Evolutionary conservation across 2,329 filamentous ascomycete genomes (phyloP).

Genomic region (Phialophora expanda): DNA sequence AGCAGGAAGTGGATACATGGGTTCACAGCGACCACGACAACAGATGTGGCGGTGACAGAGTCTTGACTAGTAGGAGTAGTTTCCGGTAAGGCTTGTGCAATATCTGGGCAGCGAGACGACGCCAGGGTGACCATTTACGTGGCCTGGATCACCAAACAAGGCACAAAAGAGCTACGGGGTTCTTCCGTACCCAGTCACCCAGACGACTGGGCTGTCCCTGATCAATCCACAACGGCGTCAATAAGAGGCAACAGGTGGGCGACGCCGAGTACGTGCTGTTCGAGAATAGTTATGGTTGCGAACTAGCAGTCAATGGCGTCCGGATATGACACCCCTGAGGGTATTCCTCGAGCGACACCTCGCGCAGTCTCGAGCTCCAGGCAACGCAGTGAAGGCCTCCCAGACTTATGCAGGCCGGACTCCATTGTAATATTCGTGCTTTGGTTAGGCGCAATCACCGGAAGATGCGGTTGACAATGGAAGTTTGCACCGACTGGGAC

Average conservation of each 20-base stretch:
- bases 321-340: slow-evolving; percentile 12
- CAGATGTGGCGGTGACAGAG: slow-evolving; percentile 15
- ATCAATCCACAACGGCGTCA: slow-evolving; percentile 7
- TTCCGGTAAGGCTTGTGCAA: slow-evolving; percentile 10
- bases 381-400: not conserved
- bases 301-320: not conserved
- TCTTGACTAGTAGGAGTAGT: slow-evolving; percentile 8
- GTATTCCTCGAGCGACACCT: not conserved
- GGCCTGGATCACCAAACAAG: slow-evolving; percentile 7
- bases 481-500: not conserved
- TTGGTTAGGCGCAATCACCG: not conserved
- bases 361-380: not conserved
- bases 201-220: slow-evolving; percentile 1
- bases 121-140: slow-evolving; percentile 8
- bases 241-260: not conserved
- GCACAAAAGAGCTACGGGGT: not conserved
- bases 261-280: slow-evolving; percentile 7
- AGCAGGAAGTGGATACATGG: slow-evolving; percentile 18
- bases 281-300: slow-evolving; percentile 3
- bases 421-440: not conserved
- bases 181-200: not conserved
- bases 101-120: slow-evolving; percentile 18
- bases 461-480: not conserved
- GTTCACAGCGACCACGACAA: slow-evolving; percentile 5
- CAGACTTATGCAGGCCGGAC: not conserved